phyloP scores from a whole-genome alignment of 768 basidiomycete species.

The Boletus rubroflammeus region DNA sequence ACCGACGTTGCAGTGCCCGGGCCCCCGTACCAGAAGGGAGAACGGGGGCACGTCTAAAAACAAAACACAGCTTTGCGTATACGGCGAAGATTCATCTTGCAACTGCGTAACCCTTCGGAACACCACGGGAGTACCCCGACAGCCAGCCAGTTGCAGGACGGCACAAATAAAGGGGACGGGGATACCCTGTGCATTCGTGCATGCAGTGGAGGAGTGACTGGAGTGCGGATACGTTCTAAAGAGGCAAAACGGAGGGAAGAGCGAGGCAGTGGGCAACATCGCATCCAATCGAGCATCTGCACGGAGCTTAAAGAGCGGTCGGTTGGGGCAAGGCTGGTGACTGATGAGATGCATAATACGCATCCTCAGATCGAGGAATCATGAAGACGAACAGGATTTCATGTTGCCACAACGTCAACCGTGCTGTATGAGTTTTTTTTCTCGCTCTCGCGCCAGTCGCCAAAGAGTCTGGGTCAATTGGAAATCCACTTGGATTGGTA shows the following conservation, averaged over 20 bases:
- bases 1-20: too few species aligned
- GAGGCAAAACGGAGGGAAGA: slow-evolving; percentile 12
- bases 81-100: slow-evolving; percentile 23
- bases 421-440: neutral
- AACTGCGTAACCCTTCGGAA: slow-evolving; percentile 20
- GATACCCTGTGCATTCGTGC: slow-evolving; percentile 11
- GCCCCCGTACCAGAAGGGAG: slow-evolving; percentile 1
- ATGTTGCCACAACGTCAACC: slow-evolving; percentile 8
- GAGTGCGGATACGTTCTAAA: slow-evolving; percentile 14
- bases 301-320: slow-evolving; percentile 27
- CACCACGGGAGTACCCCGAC: slow-evolving; percentile 4
- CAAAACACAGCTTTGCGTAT: slow-evolving; percentile 10
- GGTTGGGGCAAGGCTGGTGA: slow-evolving; percentile 7
- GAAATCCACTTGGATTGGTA: slow-evolving; percentile 6
- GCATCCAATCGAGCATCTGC: slow-evolving; percentile 12
- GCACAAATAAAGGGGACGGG: slow-evolving; percentile 5
- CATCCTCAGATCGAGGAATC: slow-evolving; percentile 4
- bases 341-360: slow-evolving; percentile 7
- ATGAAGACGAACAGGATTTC: slow-evolving; percentile 10
- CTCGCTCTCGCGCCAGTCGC: slow-evolving; percentile 8
- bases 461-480: slow-evolving; percentile 12
- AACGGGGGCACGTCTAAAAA: slow-evolving; percentile 6
- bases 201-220: slow-evolving; percentile 6
- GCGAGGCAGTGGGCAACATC: slow-evolving; percentile 21
- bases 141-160: slow-evolving; percentile 1